Conservation (phyloP, 805 yeast species). For the Pichia deserticola region DNA sequence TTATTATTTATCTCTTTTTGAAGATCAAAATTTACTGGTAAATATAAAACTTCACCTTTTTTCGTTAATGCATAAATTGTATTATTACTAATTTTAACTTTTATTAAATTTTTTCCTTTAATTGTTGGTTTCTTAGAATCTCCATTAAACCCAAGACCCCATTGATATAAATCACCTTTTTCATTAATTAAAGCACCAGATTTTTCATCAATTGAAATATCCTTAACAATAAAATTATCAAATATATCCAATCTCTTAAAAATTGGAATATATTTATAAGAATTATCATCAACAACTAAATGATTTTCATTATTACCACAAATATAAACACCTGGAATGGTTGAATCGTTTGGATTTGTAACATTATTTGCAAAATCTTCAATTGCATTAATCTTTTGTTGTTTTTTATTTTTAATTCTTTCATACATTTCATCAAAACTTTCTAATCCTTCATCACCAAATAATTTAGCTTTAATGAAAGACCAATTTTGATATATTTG, state of each 20-base stretch:
- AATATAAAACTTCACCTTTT: conserved; percentile 38
- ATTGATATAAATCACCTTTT: conserved; percentile 68
- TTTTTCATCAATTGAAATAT: conserved; percentile 44
- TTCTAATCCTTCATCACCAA: conserved; percentile 26
- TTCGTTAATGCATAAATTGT: conserved; percentile 40
- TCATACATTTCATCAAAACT: conserved; percentile 34
- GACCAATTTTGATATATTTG: conserved; percentile 32
- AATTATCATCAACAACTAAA: conserved; percentile 23
- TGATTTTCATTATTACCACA: conserved; percentile 51
- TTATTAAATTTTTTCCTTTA: conserved; percentile 38
- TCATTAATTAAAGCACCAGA: conserved; percentile 54
- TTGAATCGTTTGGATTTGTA: conserved; percentile 31
- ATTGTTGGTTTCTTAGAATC: conserved; percentile 29
- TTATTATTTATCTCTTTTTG: conserved; percentile 14
- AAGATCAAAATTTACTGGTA: conserved; percentile 25
- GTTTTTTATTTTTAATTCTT: conserved; percentile 19
- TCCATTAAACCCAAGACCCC: conserved; percentile 42
- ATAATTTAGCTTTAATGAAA: conserved; percentile 29
- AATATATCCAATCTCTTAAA: conserved; percentile 61
- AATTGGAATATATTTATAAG: conserved; percentile 28
- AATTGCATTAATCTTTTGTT: conserved; percentile 13
- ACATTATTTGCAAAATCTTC: conserved; percentile 18
- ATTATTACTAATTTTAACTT: conserved; percentile 47
- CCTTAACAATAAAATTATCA: conserved; percentile 50
- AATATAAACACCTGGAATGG: conserved; percentile 50